Evolutionary conservation across 202 grass and related monocot species (phyloP).

Genomic region (Zizania palustris): DNA sequence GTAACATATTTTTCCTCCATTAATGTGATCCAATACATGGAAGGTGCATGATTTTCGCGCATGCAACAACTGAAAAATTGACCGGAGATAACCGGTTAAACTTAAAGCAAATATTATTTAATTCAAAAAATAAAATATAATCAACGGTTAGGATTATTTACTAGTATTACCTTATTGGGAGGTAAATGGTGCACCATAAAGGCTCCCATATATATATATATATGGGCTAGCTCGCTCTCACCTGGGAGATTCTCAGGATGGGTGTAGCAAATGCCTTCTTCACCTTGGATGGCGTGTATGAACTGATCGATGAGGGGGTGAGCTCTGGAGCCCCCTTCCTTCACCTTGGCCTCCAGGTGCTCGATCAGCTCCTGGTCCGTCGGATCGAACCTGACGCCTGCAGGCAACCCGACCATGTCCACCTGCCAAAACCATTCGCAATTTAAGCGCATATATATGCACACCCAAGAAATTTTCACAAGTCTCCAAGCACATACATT

Average conservation of each 20-base stretch:
- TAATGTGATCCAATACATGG: too few species aligned
- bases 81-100: too few species aligned
- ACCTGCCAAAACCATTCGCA: conserved; percentile 10
- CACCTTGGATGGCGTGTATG: conserved; percentile 76
- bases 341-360: conserved; percentile 72
- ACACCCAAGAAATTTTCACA: not conserved
- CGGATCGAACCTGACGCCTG: conserved; percentile 84
- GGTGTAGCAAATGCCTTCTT: conserved; percentile 90
- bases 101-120: too few species aligned
- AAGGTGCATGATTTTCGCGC: too few species aligned
- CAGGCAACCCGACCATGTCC: conserved; percentile 72
- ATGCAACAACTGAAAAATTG: too few species aligned
- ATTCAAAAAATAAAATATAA: too few species aligned
- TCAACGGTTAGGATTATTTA: too few species aligned
- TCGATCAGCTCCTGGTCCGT: conserved; percentile 84
- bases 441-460: not conserved
- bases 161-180: too few species aligned
- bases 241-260: conserved; percentile 94
- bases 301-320: conserved; percentile 86
- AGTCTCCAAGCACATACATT: too few species aligned
- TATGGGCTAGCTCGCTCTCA: conserved; percentile 30
- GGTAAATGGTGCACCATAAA: too few species aligned
- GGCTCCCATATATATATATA: too few species aligned
- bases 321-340: conserved; percentile 45
- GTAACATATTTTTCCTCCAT: too few species aligned